Percentiles rank a stretch among this genome's conserved stretches.
These are phyloP conservation scores for Eleusine coracana DNA, from an alignment of 176 grass and related monocot genomes.

Conservation along the genomic window DNA sequence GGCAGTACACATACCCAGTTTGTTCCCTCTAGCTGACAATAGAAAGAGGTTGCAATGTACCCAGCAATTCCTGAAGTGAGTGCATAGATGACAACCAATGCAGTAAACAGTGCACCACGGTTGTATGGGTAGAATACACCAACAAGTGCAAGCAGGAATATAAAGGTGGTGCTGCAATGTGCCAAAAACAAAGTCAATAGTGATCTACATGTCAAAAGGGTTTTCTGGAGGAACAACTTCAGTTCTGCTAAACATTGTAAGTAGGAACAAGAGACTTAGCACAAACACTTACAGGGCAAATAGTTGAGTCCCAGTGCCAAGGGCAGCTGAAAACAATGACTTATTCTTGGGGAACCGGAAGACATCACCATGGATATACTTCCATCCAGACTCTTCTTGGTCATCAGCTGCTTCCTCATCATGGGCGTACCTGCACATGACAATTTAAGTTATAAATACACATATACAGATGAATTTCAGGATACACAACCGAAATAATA, in stretches of 20 bases:
- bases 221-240: not conserved
- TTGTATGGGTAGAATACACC: constrained; percentile 99
- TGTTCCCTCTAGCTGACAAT: constrained; percentile 86
- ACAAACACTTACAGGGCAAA: constrained; percentile 77
- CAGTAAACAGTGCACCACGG: constrained; percentile 93
- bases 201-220: constrained; percentile 4
- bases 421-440: constrained; percentile 78
- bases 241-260: not conserved
- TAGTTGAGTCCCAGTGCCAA: constrained; percentile 89
- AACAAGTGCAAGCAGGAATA: constrained; percentile 92
- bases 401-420: constrained; percentile 96
- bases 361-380: constrained; percentile 96
- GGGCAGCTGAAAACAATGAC: constrained; percentile 88
- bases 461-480: constrained; percentile 6
- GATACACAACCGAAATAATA: not conserved
- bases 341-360: constrained; percentile 92
- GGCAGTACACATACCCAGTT: constrained; percentile 76
- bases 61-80: constrained; percentile 98
- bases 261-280: not conserved
- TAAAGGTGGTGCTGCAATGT: constrained; percentile 82
- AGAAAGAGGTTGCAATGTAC: constrained; percentile 90
- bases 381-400: constrained; percentile 98
- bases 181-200: constrained; percentile 28
- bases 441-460: constrained; percentile 16
- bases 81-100: constrained; percentile 95